phyloP scores from a whole-genome alignment of 352 stramenopile species.

The Phytophthora quininea region DNA sequence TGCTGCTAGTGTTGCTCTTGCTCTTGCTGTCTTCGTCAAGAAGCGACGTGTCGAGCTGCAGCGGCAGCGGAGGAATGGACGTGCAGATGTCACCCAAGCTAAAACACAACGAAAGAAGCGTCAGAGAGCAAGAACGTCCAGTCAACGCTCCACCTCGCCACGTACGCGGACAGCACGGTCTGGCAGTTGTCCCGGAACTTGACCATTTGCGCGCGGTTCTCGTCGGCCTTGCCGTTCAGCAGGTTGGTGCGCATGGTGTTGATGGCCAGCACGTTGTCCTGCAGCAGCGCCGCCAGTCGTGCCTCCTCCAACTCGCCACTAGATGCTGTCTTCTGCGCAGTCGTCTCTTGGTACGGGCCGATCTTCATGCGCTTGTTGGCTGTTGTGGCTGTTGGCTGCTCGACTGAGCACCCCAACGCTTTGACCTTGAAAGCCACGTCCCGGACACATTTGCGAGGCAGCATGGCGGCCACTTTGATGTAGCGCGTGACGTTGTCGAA shows the following conservation, averaged over 20 bases:
- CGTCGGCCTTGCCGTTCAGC: conserved; percentile 54
- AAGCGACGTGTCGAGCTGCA: conserved; percentile 76
- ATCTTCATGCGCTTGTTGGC: conserved; percentile 72
- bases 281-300: conserved; percentile 58
- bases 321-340: conserved; percentile 16
- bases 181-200: conserved; percentile 77
- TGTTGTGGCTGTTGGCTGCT: conserved; percentile 18
- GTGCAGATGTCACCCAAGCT: conserved; percentile 65
- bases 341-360: conserved; percentile 45
- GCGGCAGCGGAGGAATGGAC: conserved; percentile 66
- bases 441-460: conserved; percentile 74
- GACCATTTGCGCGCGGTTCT: conserved; percentile 62
- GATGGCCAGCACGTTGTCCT: conserved; percentile 72
- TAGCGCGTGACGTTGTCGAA: conserved; percentile 86
- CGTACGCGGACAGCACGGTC: conserved; percentile 63
- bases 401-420: conserved; percentile 33
- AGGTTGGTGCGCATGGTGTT: conserved; percentile 78
- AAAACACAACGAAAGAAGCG: conserved; percentile 5
- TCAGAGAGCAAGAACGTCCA: not conserved
- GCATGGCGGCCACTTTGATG: conserved; percentile 76
- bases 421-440: conserved; percentile 80
- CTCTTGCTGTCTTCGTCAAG: conserved; percentile 34
- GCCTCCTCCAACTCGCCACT: conserved; percentile 44
- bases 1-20: conserved; percentile 19
- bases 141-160: conserved; percentile 7